These are phyloP conservation scores for Podospora conica DNA, from an alignment of 495 filamentous ascomycete species.

Conservation along the genomic window DNA sequence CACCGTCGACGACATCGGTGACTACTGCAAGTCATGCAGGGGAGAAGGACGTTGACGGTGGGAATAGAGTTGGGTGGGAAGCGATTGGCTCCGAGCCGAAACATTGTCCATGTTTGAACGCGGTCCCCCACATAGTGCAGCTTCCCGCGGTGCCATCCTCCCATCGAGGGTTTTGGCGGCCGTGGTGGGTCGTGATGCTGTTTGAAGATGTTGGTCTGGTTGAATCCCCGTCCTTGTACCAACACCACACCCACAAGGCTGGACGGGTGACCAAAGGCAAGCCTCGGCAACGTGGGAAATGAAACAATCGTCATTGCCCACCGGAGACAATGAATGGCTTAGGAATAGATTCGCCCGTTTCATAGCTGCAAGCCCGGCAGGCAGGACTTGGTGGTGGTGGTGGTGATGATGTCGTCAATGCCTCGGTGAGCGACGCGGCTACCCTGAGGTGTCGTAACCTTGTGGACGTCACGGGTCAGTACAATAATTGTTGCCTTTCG, in stretches of 20 bases:
- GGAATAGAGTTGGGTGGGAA: not conserved
- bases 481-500: not conserved
- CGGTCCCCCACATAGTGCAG: not conserved
- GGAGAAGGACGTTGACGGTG: too few relatives aligned
- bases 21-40: not conserved
- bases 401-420: not conserved
- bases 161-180: not conserved
- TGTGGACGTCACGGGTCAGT: not conserved
- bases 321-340: not conserved
- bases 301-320: not conserved
- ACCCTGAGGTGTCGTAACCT: not conserved
- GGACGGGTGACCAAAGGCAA: not conserved
- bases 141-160: not conserved
- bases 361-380: not conserved
- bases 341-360: not conserved
- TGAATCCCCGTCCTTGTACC: not conserved
- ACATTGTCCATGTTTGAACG: not conserved
- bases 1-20: not conserved
- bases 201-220: not conserved
- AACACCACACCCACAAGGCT: not conserved
- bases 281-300: too few relatives aligned
- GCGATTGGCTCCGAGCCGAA: not conserved
- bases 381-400: too few relatives aligned
- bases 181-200: not conserved
- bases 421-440: not conserved